Evolutionary conservation across 2,329 filamentous ascomycete species (phyloP).

Genomic region (Emmonsiellopsis sp.): DNA sequence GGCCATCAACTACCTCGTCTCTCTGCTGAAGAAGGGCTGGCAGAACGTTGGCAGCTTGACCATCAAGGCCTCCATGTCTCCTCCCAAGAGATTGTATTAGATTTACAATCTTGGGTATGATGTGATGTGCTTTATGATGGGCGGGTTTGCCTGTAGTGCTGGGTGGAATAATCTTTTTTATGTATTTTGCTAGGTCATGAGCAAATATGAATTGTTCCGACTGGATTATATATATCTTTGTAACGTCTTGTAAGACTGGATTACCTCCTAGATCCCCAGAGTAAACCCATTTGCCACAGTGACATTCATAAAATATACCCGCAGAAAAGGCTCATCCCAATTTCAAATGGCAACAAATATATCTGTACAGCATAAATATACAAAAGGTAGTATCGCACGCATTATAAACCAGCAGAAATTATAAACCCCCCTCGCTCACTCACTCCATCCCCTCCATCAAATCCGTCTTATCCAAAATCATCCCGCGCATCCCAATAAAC

Average conservation of each 20-base stretch:
- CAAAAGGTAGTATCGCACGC: not conserved
- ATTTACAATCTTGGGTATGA: constrained; percentile 18
- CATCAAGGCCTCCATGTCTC: constrained; percentile 99
- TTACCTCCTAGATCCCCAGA: too few species aligned
- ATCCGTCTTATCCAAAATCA: constrained; percentile 82
- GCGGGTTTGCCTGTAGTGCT: not conserved
- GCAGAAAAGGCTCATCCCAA: too few species aligned
- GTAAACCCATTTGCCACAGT: too few species aligned
- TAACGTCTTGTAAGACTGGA: too few species aligned
- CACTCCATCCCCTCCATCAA: constrained; percentile 89
- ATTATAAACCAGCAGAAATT: not conserved
- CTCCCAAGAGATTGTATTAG: constrained; percentile 96
- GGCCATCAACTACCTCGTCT: constrained; percentile 99
- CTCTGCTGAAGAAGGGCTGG: constrained; percentile 99
- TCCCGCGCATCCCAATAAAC: constrained; percentile 71
- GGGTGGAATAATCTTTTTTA: not conserved
- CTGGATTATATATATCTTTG: too few species aligned
- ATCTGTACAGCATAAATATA: too few species aligned
- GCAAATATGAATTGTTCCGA: too few species aligned
- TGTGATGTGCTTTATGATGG: not conserved
- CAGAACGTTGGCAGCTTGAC: constrained; percentile 99
- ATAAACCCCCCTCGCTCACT: constrained; percentile 26
- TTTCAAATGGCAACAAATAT: too few species aligned
- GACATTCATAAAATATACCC: too few species aligned
- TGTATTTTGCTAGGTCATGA: too few species aligned